A percentile compares a stretch with the other conserved stretches of the same genome.
Evolutionary conservation across 2,329 filamentous ascomycete genomes (phyloP).

Genomic region (Trichoderma afroharzianum): DNA sequence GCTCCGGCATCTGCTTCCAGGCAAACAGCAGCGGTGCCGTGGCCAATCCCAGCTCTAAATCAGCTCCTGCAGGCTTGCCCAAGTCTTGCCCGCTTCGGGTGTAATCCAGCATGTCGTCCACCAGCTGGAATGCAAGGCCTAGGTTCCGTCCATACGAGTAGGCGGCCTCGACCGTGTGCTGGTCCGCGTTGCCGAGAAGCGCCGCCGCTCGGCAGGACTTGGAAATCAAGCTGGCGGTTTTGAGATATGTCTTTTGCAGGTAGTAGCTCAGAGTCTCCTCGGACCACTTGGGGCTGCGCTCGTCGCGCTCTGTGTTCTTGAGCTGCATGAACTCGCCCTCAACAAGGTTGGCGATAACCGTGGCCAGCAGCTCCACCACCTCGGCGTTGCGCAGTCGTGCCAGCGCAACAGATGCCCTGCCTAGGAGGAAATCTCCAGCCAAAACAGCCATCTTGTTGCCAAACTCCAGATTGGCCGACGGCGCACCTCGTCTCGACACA

Average conservation of each 20-base stretch:
- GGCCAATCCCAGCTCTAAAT: conserved; percentile 87
- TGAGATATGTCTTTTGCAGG: conserved; percentile 96
- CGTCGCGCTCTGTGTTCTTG: conserved; percentile 89
- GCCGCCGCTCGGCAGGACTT: conserved; percentile 92
- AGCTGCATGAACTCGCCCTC: conserved; percentile 99
- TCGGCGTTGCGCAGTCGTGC: conserved; percentile 88
- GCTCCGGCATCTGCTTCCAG: conserved; percentile 82
- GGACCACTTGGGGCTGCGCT: conserved; percentile 77
- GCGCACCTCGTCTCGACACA: conserved; percentile 73
- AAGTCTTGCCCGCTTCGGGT: conserved; percentile 80
- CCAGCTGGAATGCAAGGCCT: conserved; percentile 91
- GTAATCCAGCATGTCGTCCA: conserved; percentile 98
- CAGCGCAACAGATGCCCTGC: conserved; percentile 87
- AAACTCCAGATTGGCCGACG: conserved; percentile 90
- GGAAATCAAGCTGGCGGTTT: conserved; percentile 91
- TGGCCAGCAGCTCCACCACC: conserved; percentile 89
- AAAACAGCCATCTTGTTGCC: conserved; percentile 99
- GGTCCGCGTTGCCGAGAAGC: conserved; percentile 72
- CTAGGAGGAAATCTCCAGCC: conserved; percentile 93
- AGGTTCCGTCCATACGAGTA: conserved; percentile 92
- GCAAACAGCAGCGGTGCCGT: conserved; percentile 94
- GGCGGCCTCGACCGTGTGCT: conserved; percentile 80
- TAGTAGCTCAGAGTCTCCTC: conserved; percentile 92
- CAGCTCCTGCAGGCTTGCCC: conserved; percentile 91
- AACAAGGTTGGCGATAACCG: conserved; percentile 94